A percentile compares a stretch with the other conserved stretches of the same genome.
These are phyloP conservation scores for Candida nonsorbophila DNA, from an alignment of 805 yeast species.

Conservation along the genomic window DNA sequence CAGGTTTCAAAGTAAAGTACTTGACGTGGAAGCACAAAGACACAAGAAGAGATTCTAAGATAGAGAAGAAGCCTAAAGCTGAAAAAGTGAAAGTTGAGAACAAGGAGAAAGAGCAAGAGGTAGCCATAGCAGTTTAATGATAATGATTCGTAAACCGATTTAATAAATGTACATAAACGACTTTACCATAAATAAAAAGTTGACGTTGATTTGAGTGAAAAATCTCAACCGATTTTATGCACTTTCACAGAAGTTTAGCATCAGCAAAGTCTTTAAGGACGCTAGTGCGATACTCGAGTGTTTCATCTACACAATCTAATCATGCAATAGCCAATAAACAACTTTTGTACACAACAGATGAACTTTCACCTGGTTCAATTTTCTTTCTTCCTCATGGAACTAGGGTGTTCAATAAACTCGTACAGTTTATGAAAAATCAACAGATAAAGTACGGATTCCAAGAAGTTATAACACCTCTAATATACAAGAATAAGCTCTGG, in stretches of 20 bases:
- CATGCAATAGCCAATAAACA: slow-evolving; percentile 58
- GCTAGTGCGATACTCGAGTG: background rate
- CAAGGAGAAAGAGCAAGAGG: slow-evolving; percentile 3
- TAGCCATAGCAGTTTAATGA: too few species aligned
- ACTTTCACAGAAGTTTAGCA: too few species aligned
- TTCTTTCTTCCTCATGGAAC: slow-evolving; percentile 94
- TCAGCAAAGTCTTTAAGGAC: too few species aligned
- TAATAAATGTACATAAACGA: too few species aligned
- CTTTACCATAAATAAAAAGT: too few species aligned
- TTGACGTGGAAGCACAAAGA: slow-evolving; percentile 12
- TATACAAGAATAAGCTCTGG: slow-evolving; percentile 81
- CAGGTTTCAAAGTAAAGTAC: slow-evolving; percentile 34
- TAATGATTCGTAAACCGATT: too few species aligned
- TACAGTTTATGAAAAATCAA: slow-evolving; percentile 80
- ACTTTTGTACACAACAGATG: slow-evolving; percentile 71
- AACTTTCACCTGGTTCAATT: slow-evolving; percentile 83
- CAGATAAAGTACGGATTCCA: slow-evolving; percentile 78
- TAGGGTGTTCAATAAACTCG: slow-evolving; percentile 70
- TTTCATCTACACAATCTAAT: slow-evolving; percentile 29
- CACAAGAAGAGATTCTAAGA: slow-evolving; percentile 8
- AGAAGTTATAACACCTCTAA: slow-evolving; percentile 89
- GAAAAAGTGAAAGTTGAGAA: slow-evolving; percentile 1
- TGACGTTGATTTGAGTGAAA: too few species aligned
- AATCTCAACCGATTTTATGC: too few species aligned
- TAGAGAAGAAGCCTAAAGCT: slow-evolving; percentile 5